These are phyloP conservation scores for Areca catechu DNA, from an alignment of 176 grass and related monocot species.

Conservation along the genomic window DNA sequence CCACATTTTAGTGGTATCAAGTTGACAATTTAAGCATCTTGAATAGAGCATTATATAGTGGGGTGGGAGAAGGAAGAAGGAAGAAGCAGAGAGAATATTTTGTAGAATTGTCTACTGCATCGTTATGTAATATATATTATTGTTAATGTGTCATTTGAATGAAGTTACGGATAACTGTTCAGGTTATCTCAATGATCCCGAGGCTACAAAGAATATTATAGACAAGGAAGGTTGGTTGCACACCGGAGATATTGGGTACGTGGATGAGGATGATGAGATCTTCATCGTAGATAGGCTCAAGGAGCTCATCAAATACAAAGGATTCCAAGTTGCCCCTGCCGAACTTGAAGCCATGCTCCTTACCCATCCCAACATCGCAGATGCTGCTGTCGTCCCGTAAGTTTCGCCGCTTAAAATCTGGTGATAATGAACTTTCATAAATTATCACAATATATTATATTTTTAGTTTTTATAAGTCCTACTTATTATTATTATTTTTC, in stretches of 20 bases:
- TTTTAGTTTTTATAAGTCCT: too few species aligned
- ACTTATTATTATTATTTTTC: too few species aligned
- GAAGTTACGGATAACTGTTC: neutral
- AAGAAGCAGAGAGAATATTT: too few species aligned
- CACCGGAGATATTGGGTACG: conserved; percentile 4
- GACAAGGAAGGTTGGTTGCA: conserved; percentile 9
- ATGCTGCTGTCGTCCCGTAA: conserved; percentile 7
- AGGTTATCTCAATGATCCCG: conserved; percentile 3
- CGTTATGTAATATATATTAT: too few species aligned
- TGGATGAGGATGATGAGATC: conserved; percentile 8
- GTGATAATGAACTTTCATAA: too few species aligned
- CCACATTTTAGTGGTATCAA: too few species aligned
- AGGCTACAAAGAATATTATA: conserved; percentile 1
- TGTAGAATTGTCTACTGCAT: too few species aligned
- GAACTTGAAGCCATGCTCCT: conserved; percentile 6
- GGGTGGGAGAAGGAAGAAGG: too few species aligned
- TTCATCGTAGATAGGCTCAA: conserved; percentile 5
- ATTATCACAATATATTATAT: too few species aligned
- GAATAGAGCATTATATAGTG: too few species aligned
- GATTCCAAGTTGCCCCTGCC: conserved; percentile 3
- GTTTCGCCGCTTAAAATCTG: neutral
- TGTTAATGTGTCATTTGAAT: too few species aligned
- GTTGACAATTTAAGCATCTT: too few species aligned
- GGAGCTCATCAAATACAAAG: conserved; percentile 9
- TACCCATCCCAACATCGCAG: neutral